Base-by-base conservation (phyloP, 768 basidiomycete genomes). In the Paxillus involutus region DNA sequence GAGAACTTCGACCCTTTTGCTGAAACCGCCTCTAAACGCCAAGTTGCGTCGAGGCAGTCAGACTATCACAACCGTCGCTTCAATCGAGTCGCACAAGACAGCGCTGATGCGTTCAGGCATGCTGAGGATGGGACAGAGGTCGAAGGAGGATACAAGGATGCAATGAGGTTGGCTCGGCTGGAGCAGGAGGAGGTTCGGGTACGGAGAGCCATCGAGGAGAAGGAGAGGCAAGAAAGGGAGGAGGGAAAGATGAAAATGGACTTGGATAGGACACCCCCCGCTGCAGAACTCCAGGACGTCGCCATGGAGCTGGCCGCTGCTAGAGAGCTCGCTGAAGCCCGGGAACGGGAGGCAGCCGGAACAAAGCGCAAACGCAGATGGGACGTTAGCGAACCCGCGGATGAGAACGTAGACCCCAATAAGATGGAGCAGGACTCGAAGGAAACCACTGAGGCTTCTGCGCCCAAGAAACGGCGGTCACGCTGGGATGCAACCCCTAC, bases 51-150 rank as follows among this genome's bases (percentile, higher is more conserved):
- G 37, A 83, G 96, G 47, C 93, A 98, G 75, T 89, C 86, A 47
- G 96, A 97, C 68, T 99, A 98, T 67, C 96, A 98, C 69, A 86
- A 89, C 65, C 84, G 94, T 53, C 84, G 94, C 40, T 98, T 98
- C 70, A 83, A 82, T 63, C 86, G 97, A 47, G 82, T 87, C 55
- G 88, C 87, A 29, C 82, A 88, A 56, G 89, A 89, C 40, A 89
- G 91, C 50, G 82, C 81, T 9, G 90, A 93, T 72, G 91, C 85
- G 0, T 94, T 92, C 62, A 75, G 81, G 55, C 79, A 85, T 36
- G 78, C 65, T 3, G 83, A 84, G 55, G 89, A 88, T 49, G 88
- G 85, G 0, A 77, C 77, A 59, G 83, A 84, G 29, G 79, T 81
- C 1, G 91, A 93, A 65, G 92, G 93, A 44, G 90, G 91, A 3